These are phyloP conservation scores for Seiridium cupressi DNA, from an alignment of 2,329 filamentous ascomycete genomes.

Conservation along the genomic window DNA sequence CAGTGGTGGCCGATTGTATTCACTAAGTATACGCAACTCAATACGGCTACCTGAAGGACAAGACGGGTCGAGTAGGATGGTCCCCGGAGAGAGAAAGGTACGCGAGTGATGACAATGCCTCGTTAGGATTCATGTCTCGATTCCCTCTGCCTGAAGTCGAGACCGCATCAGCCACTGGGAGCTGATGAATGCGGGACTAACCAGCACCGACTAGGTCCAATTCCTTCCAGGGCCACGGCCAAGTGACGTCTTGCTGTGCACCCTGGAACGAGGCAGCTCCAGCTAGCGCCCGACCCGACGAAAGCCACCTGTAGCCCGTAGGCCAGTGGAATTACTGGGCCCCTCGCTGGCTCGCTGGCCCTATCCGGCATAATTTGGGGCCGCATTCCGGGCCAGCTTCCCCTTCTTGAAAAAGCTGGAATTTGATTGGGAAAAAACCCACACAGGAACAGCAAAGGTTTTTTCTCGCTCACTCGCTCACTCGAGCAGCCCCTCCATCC, in stretches of 20 bases:
- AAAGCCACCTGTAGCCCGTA: background rate
- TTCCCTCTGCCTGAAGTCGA: slow-evolving; percentile 1
- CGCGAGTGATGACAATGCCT: background rate
- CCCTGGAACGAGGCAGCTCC: too few relatives aligned
- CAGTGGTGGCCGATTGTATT: too few relatives aligned
- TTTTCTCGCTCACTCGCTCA: slow-evolving; percentile 4
- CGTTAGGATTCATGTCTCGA: slow-evolving; percentile 6
- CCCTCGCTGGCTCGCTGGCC: too few relatives aligned
- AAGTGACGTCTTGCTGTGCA: background rate
- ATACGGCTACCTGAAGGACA: too few relatives aligned
- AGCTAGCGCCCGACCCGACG: too few relatives aligned
- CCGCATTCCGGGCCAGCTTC: slow-evolving; percentile 7
- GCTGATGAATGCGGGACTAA: slow-evolving; percentile 4
- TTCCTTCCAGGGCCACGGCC: too few relatives aligned
- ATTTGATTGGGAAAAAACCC: slow-evolving; percentile 6
- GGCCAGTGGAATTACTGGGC: too few relatives aligned
- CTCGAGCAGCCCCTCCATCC: slow-evolving; percentile 6
- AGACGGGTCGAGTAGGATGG: background rate
- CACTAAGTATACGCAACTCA: background rate
- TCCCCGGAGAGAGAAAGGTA: background rate
- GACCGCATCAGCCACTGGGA: background rate
- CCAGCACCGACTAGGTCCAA: too few relatives aligned
- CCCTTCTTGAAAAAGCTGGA: slow-evolving; percentile 1
- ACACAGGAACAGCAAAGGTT: slow-evolving; percentile 6
- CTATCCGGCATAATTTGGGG: background rate